A percentile compares a stretch with the other conserved stretches of the same genome.
phyloP scores from a whole-genome alignment of 176 grass and related monocot genomes.

The Avena atlantica region DNA sequence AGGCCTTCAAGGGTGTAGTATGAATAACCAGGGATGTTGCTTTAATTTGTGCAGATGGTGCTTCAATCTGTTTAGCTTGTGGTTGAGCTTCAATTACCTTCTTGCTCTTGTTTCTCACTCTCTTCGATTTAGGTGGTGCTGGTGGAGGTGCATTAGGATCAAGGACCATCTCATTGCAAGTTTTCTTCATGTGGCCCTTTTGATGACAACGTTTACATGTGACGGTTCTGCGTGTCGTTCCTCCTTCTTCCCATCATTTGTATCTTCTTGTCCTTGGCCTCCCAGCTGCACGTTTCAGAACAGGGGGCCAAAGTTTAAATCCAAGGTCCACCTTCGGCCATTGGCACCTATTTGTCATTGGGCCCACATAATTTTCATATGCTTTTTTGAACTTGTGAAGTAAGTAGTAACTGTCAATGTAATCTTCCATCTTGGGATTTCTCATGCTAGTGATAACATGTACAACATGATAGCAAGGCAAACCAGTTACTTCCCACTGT shows the following conservation, averaged over 20 bases:
- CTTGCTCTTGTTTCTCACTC: not conserved
- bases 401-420: not conserved
- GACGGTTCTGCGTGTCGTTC: not conserved
- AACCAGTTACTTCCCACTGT: not conserved
- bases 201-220: not conserved
- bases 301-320: not conserved
- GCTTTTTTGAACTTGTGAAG: slow-evolving; percentile 3
- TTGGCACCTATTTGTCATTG: not conserved
- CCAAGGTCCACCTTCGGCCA: not conserved
- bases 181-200: not conserved
- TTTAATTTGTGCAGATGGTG: not conserved
- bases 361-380: not conserved
- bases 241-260: not conserved
- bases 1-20: not conserved
- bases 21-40: not conserved
- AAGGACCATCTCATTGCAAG: not conserved
- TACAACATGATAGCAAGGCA: not conserved
- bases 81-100: not conserved
- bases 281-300: not conserved
- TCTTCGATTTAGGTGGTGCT: not conserved
- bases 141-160: not conserved
- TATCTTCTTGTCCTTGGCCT: not conserved
- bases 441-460: not conserved
- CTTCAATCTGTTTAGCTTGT: not conserved
- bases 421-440: not conserved